Percentiles rank a stretch among this genome's conserved stretches.
Evolutionary conservation across 257 asterid species (phyloP).

Genomic region (Scutellaria minor): DNA sequence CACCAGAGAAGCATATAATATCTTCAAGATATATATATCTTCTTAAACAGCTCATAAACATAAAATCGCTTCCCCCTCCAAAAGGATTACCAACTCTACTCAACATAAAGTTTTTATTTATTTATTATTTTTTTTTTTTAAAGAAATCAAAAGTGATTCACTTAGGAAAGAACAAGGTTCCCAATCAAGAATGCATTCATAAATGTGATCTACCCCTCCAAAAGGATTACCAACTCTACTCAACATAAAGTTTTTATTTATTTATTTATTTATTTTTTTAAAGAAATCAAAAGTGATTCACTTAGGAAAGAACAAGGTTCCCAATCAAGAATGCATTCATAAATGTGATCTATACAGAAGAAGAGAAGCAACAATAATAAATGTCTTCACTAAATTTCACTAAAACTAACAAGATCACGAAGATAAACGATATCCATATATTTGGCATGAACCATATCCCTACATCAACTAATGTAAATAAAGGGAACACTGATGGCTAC

Average conservation of each 20-base stretch:
- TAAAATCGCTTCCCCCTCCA: no score
- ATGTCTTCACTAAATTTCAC: slow-evolving; percentile 31
- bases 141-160: neutral
- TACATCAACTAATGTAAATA: slow-evolving; percentile 28
- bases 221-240: no score
- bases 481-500: slow-evolving; percentile 26
- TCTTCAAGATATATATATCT: no score
- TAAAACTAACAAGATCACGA: slow-evolving; percentile 4
- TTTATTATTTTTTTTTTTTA: no score
- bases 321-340: slow-evolving; percentile 33
- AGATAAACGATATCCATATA: slow-evolving; percentile 22
- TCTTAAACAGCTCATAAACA: no score
- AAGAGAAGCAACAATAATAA: slow-evolving; percentile 25
- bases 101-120: no score
- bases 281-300: no score
- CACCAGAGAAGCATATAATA: no score
- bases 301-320: neutral
- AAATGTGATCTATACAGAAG: slow-evolving; percentile 41
- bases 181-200: neutral
- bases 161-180: no score
- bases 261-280: no score
- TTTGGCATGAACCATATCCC: slow-evolving; percentile 35
- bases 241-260: no score
- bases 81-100: no score
- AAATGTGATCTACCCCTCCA: slow-evolving; percentile 36